A percentile compares a stretch with the other conserved stretches of the same genome.
Conservation (phyloP, 345 rosid genomes). For the Lumnitzera littorea region DNA sequence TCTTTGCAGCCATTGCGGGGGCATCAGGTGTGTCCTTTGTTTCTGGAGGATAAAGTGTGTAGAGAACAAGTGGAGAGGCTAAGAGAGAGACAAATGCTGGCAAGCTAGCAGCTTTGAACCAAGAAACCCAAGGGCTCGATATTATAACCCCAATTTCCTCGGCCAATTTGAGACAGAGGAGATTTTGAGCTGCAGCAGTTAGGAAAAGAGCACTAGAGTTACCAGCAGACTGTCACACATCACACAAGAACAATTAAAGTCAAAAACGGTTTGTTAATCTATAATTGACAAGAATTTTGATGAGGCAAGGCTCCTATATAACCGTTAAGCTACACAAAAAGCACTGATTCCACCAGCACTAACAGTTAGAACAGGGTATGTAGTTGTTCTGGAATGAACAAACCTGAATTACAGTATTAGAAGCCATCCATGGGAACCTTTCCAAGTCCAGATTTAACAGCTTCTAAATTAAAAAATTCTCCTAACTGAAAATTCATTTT, state of each 20-base stretch:
- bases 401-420: too few relatives aligned
- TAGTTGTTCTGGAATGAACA: too few relatives aligned
- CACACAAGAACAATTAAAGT: constrained; percentile 20
- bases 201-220: constrained; percentile 96
- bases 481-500: too few relatives aligned
- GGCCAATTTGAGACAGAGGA: constrained; percentile 85
- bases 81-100: constrained; percentile 72
- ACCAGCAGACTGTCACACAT: constrained; percentile 55
- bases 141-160: constrained; percentile 87
- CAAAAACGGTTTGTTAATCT: constrained; percentile 1
- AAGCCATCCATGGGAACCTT: too few relatives aligned
- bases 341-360: too few relatives aligned
- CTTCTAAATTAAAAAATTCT: too few relatives aligned
- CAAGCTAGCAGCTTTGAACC: constrained; percentile 93
- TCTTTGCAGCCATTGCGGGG: constrained; percentile 81
- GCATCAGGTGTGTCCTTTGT: constrained; percentile 91
- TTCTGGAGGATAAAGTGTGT: constrained; percentile 94
- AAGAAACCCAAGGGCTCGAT: constrained; percentile 83
- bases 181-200: constrained; percentile 95
- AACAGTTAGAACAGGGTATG: too few relatives aligned
- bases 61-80: constrained; percentile 68
- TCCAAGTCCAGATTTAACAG: too few relatives aligned
- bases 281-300: too few relatives aligned
- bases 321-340: too few relatives aligned
- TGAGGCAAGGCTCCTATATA: too few relatives aligned